Base-by-base conservation (phyloP, 2,329 filamentous ascomycete species). In the Colletotrichum gigasporum region DNA sequence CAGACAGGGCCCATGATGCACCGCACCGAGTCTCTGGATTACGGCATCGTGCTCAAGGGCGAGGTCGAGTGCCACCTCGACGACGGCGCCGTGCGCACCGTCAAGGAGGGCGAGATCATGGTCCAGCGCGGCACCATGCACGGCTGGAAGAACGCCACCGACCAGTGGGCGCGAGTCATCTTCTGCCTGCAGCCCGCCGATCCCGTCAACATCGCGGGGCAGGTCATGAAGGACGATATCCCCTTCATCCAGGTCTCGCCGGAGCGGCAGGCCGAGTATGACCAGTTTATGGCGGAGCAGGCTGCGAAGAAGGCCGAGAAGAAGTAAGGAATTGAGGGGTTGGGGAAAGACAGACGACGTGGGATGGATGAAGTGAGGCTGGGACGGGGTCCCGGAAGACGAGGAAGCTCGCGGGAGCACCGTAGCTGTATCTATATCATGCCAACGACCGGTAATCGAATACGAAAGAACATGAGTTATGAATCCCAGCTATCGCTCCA, bases 71-170 rank as follows among this genome's bases (percentile, higher is more conserved):
- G 82, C 73, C 45, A 78, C n/a, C 66, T 83, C 10, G 82, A 83
- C 65, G 76, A 76, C 22, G 80, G 81, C 9, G 79, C 78, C 34
- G 73, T 66, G 52, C 71, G 73, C 24, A 48, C 73, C 7, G 71
- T 84, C 72, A 69, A 74, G 50, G 72, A 74, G 41, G 82, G 82
- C 5, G 81, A 83, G 68, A 73, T 83, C 24, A 76, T 78, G 22
- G 77, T 84, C 30, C 81, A 84, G 70, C 72, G 82, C 44, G 81
- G 74, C 7, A 82, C 80, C 5, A 79, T 76, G 71, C 80, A 83
- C 71, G 76, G 55, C 10, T 69, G 68, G 68, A 48, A 47, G 51
- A 68, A 69, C 45, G 52, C 63, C 20, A 66, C 61, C 9, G 59
- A 54, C 37, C 18, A 44, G 26, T 67, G 67, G 66, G 64, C 67